These are phyloP conservation scores for Penicillium longicatenatum DNA, from an alignment of 495 filamentous ascomycete species.

Conservation along the genomic window DNA sequence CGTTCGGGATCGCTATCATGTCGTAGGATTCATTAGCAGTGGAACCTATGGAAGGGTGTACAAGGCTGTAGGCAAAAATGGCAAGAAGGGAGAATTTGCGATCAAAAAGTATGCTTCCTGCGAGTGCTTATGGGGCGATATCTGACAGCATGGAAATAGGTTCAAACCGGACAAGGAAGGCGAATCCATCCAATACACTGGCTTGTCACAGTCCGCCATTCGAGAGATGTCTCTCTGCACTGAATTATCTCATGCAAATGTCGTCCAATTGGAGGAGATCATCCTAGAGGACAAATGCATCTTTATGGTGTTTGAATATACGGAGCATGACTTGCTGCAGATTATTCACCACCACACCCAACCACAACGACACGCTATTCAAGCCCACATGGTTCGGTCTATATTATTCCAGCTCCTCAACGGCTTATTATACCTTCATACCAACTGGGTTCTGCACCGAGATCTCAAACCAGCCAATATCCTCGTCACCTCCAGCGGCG, in stretches of 20 bases:
- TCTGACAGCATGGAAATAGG: constrained; percentile 35
- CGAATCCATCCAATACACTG: constrained; percentile 90
- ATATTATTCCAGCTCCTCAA: constrained; percentile 95
- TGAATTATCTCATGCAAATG: constrained; percentile 84
- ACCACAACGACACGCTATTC: constrained; percentile 81
- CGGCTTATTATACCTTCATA: constrained; percentile 90
- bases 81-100: constrained; percentile 76
- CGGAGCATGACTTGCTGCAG: constrained; percentile 93
- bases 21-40: constrained; percentile 96
- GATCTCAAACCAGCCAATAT: constrained; percentile 99
- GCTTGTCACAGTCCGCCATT: constrained; percentile 95
- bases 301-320: constrained; percentile 99
- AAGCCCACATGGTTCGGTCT: constrained; percentile 82
- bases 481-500: constrained; percentile 88
- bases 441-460: constrained; percentile 95
- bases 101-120: constrained; percentile 75
- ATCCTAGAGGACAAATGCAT: constrained; percentile 99
- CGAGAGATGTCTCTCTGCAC: constrained; percentile 99
- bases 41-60: constrained; percentile 99
- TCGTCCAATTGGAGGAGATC: constrained; percentile 91
- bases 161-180: constrained; percentile 99
- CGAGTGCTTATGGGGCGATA: not conserved
- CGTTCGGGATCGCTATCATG: constrained; percentile 88
- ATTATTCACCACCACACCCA: constrained; percentile 98
- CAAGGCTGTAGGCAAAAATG: constrained; percentile 85